phyloP scores from a whole-genome alignment of 805 yeast species.

The Citeromyces matritensis region DNA sequence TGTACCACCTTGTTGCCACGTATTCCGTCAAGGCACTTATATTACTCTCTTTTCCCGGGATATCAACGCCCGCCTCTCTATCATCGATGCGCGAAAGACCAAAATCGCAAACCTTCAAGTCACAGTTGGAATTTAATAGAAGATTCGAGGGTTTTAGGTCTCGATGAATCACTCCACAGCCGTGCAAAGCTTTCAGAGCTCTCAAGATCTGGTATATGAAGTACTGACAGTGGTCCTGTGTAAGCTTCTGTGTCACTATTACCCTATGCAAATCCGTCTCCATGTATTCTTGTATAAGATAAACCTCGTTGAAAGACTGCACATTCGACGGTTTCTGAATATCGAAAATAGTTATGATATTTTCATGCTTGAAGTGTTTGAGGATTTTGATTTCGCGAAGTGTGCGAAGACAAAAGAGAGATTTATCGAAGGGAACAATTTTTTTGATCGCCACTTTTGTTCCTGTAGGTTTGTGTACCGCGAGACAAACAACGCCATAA shows the following conservation, averaged over 20 bases:
- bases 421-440: slow-evolving; percentile 54
- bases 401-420: slow-evolving; percentile 54
- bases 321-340: slow-evolving; percentile 47
- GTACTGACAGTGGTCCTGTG: slow-evolving; percentile 57
- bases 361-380: slow-evolving; percentile 57
- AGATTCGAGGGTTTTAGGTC: slow-evolving; percentile 68
- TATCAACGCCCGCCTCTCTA: neutral
- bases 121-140: slow-evolving; percentile 54
- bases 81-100: slow-evolving; percentile 50
- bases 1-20: slow-evolving; percentile 76
- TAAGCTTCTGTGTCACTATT: slow-evolving; percentile 37
- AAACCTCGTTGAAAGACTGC: slow-evolving; percentile 56
- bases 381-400: slow-evolving; percentile 55
- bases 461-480: slow-evolving; percentile 44
- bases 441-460: slow-evolving; percentile 65
- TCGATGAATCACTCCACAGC: slow-evolving; percentile 61
- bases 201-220: slow-evolving; percentile 56
- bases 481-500: slow-evolving; percentile 66
- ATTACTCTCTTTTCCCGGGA: slow-evolving; percentile 2
- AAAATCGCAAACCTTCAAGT: slow-evolving; percentile 66
- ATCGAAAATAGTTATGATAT: slow-evolving; percentile 52
- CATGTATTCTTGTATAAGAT: slow-evolving; percentile 66
- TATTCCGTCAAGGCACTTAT: slow-evolving; percentile 55
- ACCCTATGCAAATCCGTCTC: slow-evolving; percentile 58
- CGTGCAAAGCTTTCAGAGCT: slow-evolving; percentile 57